phyloP scores from a whole-genome alignment of 768 basidiomycete species.

The Termitomyces sp. region DNA sequence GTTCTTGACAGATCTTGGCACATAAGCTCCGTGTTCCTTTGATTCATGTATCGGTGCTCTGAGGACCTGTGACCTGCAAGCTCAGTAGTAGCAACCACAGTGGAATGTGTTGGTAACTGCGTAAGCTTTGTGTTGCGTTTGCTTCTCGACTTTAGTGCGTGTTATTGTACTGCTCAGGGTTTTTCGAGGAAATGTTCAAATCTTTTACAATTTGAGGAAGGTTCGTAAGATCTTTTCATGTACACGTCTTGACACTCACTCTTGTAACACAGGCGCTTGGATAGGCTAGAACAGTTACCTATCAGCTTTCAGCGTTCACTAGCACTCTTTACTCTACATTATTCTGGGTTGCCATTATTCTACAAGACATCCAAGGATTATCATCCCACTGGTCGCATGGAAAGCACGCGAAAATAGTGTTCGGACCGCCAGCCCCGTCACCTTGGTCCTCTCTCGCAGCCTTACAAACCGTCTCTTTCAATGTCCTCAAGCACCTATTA shows the following conservation, averaged over 20 bases:
- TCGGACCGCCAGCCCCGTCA: not conserved
- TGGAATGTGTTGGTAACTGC: no score
- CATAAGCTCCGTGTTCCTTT: no score
- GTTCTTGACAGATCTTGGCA: no score
- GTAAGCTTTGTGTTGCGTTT: no score
- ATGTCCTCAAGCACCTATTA: slow-evolving; percentile 5
- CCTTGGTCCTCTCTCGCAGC: not conserved
- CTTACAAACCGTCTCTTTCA: not conserved
- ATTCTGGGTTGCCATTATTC: not conserved
- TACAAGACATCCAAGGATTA: not conserved
- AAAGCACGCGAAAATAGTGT: not conserved
- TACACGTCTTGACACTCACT: not conserved
- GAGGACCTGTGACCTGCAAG: no score
- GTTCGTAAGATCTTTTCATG: no score
- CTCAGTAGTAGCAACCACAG: no score
- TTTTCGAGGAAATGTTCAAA: no score
- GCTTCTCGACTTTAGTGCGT: no score
- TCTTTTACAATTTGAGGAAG: no score
- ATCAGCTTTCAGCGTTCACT: not conserved
- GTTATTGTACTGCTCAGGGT: no score
- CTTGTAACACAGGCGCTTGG: not conserved
- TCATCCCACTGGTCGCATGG: not conserved
- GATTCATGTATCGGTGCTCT: no score
- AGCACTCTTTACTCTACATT: not conserved
- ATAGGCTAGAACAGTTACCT: not conserved